Conservation (phyloP, 768 basidiomycete genomes). For the Lentinula aciculospora region DNA sequence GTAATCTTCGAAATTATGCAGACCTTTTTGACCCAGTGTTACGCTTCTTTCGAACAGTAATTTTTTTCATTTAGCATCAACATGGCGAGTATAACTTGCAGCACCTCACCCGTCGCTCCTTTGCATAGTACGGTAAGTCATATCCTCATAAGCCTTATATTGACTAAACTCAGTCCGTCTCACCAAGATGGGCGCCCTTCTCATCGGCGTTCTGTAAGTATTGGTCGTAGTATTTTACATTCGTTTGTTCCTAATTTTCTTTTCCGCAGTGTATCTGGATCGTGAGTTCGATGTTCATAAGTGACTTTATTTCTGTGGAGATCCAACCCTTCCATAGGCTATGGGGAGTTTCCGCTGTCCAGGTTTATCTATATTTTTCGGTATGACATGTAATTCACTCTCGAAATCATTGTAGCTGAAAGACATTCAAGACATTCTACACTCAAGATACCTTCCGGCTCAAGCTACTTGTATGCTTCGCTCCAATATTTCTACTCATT, state of each 20-base stretch:
- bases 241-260: not conserved
- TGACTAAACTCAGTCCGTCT: not conserved
- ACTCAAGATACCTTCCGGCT: not conserved
- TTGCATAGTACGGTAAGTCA: not conserved
- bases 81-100: not conserved
- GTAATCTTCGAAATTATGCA: not conserved
- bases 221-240: not conserved
- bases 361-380: not conserved
- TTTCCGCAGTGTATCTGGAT: not conserved
- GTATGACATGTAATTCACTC: not conserved
- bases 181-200: conserved; percentile 6
- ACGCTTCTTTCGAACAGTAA: not conserved
- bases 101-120: not conserved
- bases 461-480: not conserved
- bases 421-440: not conserved
- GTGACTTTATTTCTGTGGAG: not conserved
- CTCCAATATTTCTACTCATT: not conserved
- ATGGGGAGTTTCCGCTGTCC: not conserved
- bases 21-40: not conserved
- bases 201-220: conserved; percentile 5
- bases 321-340: not conserved
- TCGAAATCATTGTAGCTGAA: not conserved
- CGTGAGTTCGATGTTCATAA: not conserved
- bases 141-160: not conserved
- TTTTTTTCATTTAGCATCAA: not conserved